Percentiles rank a stretch among this genome's conserved stretches.
phyloP scores from a whole-genome alignment of 2,329 filamentous ascomycete species.

The Colletotrichum sp. region DNA sequence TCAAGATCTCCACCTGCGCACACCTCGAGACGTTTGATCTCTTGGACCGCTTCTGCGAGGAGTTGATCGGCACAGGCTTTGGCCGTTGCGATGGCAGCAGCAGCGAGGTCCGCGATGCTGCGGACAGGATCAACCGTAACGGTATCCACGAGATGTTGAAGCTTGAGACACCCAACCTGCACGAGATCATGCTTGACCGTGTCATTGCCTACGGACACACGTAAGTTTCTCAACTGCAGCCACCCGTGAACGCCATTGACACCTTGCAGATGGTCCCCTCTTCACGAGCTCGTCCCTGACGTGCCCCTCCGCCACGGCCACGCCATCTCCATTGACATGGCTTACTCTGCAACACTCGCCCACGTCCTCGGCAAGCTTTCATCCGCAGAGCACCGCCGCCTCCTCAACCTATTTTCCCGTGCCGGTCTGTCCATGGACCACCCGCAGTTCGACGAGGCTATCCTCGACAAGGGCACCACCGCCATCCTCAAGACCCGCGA shows the following conservation, averaged over 20 bases:
- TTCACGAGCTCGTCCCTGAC: conserved; percentile 73
- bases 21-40: conserved; percentile 70
- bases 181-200: conserved; percentile 74
- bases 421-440: conserved; percentile 77
- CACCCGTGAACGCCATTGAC: neutral
- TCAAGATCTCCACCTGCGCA: conserved; percentile 77
- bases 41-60: conserved; percentile 72
- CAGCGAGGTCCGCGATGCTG: conserved; percentile 61
- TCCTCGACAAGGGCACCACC: conserved; percentile 69
- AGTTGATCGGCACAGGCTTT: conserved; percentile 69
- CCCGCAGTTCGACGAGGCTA: conserved; percentile 67
- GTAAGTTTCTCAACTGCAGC: conserved; percentile 36
- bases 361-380: conserved; percentile 66
- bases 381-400: conserved; percentile 63
- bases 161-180: conserved; percentile 74
- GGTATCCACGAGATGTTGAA: conserved; percentile 77
- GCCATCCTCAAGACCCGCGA: conserved; percentile 77
- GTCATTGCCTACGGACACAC: conserved; percentile 79
- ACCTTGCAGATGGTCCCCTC: conserved; percentile 65
- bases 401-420: conserved; percentile 72
- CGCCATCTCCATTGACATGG: conserved; percentile 79
- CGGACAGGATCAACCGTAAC: conserved; percentile 71
- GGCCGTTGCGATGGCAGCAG: conserved; percentile 63
- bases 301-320: conserved; percentile 75
- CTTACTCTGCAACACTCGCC: conserved; percentile 73